Conservation (phyloP, 805 yeast genomes). For the Cyberlindnera meyerae region DNA sequence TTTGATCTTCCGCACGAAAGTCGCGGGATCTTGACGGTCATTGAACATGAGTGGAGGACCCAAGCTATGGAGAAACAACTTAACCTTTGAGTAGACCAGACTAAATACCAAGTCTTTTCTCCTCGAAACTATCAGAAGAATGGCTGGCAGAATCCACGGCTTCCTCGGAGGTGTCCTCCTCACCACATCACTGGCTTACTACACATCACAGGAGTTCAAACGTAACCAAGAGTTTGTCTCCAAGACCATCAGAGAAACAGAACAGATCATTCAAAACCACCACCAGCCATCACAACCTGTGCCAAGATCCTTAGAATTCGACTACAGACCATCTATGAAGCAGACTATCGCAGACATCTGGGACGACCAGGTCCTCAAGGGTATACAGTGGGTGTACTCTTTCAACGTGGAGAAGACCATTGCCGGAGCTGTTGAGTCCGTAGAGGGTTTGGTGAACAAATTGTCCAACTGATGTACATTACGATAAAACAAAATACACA, state of each 20-base stretch:
- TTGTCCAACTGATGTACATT: not conserved
- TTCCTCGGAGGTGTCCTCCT: constrained; percentile 58
- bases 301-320: constrained; percentile 39
- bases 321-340: constrained; percentile 41
- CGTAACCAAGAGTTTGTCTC: constrained; percentile 43
- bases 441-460: constrained; percentile 8
- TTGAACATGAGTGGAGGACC: too few species aligned
- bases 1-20: not conserved
- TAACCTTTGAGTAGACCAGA: too few species aligned
- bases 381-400: constrained; percentile 59
- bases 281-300: constrained; percentile 40
- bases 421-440: constrained; percentile 9
- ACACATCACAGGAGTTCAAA: constrained; percentile 53
- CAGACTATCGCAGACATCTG: constrained; percentile 75
- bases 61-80: too few species aligned
- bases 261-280: constrained; percentile 46
- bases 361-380: constrained; percentile 65
- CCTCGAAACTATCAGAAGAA: constrained; percentile 9
- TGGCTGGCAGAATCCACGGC: constrained; percentile 51
- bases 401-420: constrained; percentile 41
- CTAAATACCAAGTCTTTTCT: too few species aligned
- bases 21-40: not conserved
- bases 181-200: constrained; percentile 57
- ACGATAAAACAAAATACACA: not conserved
- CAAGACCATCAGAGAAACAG: constrained; percentile 42